Conservation (phyloP, 2,329 filamentous ascomycete genomes). For the Aureobasidium sp. region DNA sequence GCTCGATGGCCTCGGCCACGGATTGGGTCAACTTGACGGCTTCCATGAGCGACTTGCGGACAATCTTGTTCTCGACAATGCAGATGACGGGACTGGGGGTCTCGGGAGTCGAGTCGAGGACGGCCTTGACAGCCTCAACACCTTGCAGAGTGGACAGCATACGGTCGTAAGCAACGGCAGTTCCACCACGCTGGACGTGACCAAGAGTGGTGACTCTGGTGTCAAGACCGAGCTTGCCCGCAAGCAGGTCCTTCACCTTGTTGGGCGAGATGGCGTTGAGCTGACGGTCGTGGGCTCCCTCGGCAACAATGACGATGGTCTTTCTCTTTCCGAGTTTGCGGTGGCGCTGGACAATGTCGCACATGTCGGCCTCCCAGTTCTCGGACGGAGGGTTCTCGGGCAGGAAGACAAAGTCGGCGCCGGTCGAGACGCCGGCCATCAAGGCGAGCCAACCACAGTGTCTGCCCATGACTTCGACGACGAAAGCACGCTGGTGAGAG, state of each 20-base stretch:
- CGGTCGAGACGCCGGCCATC: slow-evolving; percentile 91
- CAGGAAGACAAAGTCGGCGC: slow-evolving; percentile 94
- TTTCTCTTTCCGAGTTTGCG: slow-evolving; percentile 85
- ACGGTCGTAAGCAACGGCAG: slow-evolving; percentile 87
- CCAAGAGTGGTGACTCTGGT: slow-evolving; percentile 92
- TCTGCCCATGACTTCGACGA: slow-evolving; percentile 96
- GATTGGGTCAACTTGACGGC: slow-evolving; percentile 81
- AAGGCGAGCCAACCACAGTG: slow-evolving; percentile 97
- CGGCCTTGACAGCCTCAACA: slow-evolving; percentile 86
- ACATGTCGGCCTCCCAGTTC: slow-evolving; percentile 89
- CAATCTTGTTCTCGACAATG: slow-evolving; percentile 96
- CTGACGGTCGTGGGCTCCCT: slow-evolving; percentile 80
- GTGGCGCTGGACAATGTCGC: slow-evolving; percentile 69
- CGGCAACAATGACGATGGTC: slow-evolving; percentile 95
- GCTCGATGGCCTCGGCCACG: slow-evolving; percentile 73
- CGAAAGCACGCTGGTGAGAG: slow-evolving; percentile 92
- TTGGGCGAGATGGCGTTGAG: slow-evolving; percentile 75
- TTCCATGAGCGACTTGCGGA: slow-evolving; percentile 79
- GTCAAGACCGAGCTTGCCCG: slow-evolving; percentile 72
- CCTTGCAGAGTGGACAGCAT: slow-evolving; percentile 90
- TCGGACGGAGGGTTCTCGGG: slow-evolving; percentile 84
- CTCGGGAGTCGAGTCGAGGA: slow-evolving; percentile 80
- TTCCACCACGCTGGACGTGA: slow-evolving; percentile 93
- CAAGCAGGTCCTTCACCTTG: slow-evolving; percentile 83
- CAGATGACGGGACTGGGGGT: slow-evolving; percentile 92